These are phyloP conservation scores for Boletus reticulatus DNA, from an alignment of 768 basidiomycete species.

Conservation along the genomic window DNA sequence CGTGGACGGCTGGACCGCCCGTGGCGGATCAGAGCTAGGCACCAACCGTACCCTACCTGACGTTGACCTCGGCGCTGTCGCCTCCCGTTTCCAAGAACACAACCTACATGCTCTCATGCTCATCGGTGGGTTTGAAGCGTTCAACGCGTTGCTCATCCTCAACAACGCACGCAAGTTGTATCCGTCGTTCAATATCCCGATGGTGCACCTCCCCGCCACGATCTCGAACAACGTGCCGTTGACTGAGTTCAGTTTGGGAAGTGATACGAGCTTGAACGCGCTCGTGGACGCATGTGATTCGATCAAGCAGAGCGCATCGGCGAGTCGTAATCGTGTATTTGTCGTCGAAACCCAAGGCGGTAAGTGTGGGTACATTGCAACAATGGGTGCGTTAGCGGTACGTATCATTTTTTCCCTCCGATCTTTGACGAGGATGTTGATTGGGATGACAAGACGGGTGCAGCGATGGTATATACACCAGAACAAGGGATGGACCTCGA, in stretches of 20 bases:
- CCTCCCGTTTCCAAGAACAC: slow-evolving; percentile 88
- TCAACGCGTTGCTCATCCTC: slow-evolving; percentile 72
- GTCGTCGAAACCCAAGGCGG: slow-evolving; percentile 99
- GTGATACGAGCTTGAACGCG: slow-evolving; percentile 97
- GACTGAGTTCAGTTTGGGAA: slow-evolving; percentile 94
- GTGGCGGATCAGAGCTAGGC: slow-evolving; percentile 96
- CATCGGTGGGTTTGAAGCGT: slow-evolving; percentile 97
- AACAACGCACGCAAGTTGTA: slow-evolving; percentile 81
- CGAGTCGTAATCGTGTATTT: slow-evolving; percentile 94
- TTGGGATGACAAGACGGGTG: slow-evolving; percentile 63
- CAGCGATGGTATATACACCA: slow-evolving; percentile 90
- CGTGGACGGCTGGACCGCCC: slow-evolving; percentile 94
- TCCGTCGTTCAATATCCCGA: slow-evolving; percentile 92
- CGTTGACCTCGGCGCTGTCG: slow-evolving; percentile 82
- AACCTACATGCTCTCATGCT: slow-evolving; percentile 76
- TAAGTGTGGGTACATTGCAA: slow-evolving; percentile 92
- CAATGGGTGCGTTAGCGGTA: slow-evolving; percentile 94
- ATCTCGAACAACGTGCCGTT: slow-evolving; percentile 98
- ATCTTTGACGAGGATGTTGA: neutral
- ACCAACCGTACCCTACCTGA: slow-evolving; percentile 91
- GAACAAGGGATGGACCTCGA: slow-evolving; percentile 87
- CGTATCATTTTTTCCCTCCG: slow-evolving; percentile 30
- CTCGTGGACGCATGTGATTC: slow-evolving; percentile 97
- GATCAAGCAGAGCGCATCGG: slow-evolving; percentile 97
- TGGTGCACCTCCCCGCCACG: slow-evolving; percentile 94